Conservation (phyloP, 116 monocot species). For the Trichopus zeylanicus region DNA sequence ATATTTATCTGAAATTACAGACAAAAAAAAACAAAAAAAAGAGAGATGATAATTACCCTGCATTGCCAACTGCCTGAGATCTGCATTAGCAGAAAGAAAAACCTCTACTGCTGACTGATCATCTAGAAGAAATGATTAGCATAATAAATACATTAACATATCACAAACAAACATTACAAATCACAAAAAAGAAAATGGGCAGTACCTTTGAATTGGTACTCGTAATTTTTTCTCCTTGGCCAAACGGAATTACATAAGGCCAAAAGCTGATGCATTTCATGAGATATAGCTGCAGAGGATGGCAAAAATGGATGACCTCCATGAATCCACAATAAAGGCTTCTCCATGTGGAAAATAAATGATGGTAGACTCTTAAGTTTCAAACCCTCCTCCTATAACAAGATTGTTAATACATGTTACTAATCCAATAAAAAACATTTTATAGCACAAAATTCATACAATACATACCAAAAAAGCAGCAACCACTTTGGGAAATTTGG, state of each 20-base stretch:
- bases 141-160: background rate
- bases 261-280: slow-evolving; percentile 46
- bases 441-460: background rate
- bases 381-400: slow-evolving; percentile 25
- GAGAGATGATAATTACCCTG: slow-evolving; percentile 31
- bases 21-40: background rate
- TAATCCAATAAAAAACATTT: background rate
- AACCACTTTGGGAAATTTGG: slow-evolving; percentile 35
- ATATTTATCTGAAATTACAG: background rate
- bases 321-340: slow-evolving; percentile 58
- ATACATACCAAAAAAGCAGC: slow-evolving; percentile 35
- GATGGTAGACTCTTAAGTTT: slow-evolving; percentile 25
- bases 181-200: background rate
- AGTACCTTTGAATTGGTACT: slow-evolving; percentile 19
- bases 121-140: slow-evolving; percentile 17
- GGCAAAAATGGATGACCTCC: slow-evolving; percentile 82
- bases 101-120: slow-evolving; percentile 7
- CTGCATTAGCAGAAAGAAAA: slow-evolving; percentile 29
- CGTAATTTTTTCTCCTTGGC: slow-evolving; percentile 19
- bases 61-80: slow-evolving; percentile 38
- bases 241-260: slow-evolving; percentile 40
- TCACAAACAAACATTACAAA: background rate
- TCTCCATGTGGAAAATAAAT: slow-evolving; percentile 22
- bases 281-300: slow-evolving; percentile 36
- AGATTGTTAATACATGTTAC: background rate